Conservation (phyloP, 1,284 basidiomycete genomes). For the Malassezia pachydermatis region DNA sequence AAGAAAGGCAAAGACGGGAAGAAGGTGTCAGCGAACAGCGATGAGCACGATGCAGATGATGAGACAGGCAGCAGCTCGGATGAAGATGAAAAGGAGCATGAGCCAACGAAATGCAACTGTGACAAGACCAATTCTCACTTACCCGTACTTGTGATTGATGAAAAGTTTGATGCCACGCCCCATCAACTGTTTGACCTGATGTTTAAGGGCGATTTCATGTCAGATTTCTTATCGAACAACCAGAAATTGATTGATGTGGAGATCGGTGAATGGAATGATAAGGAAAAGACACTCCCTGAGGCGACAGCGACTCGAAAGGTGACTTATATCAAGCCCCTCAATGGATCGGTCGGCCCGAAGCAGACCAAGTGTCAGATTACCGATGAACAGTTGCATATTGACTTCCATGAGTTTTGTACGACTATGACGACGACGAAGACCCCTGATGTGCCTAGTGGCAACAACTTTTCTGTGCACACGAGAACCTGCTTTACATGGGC, state of each 20-base stretch:
- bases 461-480: constrained; percentile 85
- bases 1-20: constrained; percentile 34
- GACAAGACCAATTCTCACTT: constrained; percentile 64
- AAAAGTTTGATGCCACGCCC: constrained; percentile 72
- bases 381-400: constrained; percentile 70
- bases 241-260: constrained; percentile 63
- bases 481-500: constrained; percentile 91
- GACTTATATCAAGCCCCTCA: constrained; percentile 90
- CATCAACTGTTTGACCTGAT: constrained; percentile 92
- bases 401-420: constrained; percentile 72
- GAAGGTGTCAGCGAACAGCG: constrained; percentile 15
- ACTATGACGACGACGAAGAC: constrained; percentile 82
- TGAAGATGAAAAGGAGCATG: constrained; percentile 34
- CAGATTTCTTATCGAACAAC: constrained; percentile 75
- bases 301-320: constrained; percentile 58
- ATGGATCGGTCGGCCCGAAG: constrained; percentile 77
- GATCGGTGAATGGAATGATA: constrained; percentile 50
- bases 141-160: constrained; percentile 64
- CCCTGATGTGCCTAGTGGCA: constrained; percentile 86
- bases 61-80: constrained; percentile 14
- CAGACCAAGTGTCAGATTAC: constrained; percentile 86
- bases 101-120: constrained; percentile 64
- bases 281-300: constrained; percentile 28
- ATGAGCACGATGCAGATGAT: constrained; percentile 19
- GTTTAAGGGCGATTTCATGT: constrained; percentile 90